Conservation (phyloP, 495 filamentous ascomycete genomes). For the Xylaria nigripes region DNA sequence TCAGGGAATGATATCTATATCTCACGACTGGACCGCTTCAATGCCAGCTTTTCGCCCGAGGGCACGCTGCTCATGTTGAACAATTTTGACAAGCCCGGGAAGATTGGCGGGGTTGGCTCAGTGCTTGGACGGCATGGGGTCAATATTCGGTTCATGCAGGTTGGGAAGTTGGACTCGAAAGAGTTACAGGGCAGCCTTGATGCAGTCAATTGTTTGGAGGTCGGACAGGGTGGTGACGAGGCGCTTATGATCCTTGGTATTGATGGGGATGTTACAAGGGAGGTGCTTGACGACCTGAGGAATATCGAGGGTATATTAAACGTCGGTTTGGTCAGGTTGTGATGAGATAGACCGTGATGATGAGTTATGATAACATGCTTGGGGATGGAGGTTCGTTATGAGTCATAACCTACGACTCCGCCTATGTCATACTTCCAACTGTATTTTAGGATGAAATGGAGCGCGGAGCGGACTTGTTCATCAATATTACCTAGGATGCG, state of each 20-base stretch:
- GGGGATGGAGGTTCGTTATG: too few species aligned
- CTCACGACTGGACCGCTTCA: conserved; percentile 56
- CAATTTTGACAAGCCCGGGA: conserved; percentile 65
- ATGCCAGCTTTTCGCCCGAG: conserved; percentile 53
- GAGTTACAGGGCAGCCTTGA: neutral
- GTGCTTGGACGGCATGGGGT: conserved; percentile 54
- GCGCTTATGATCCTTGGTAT: conserved; percentile 69
- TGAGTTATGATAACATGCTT: too few species aligned
- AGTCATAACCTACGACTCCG: too few species aligned
- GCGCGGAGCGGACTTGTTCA: too few species aligned
- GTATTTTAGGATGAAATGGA: too few species aligned
- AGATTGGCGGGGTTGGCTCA: conserved; percentile 62
- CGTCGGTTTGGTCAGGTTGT: conserved; percentile 51
- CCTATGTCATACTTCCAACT: too few species aligned
- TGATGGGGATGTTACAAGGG: conserved; percentile 45
- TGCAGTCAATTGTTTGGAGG: neutral
- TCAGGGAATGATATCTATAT: conserved; percentile 52
- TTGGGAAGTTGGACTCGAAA: conserved; percentile 44
- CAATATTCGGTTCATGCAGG: conserved; percentile 66
- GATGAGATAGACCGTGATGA: neutral
- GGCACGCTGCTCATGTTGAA: conserved; percentile 58
- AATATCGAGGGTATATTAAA: conserved; percentile 52
- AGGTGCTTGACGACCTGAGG: conserved; percentile 47
- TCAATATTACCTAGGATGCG: too few species aligned
- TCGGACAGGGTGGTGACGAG: conserved; percentile 31